Conservation (phyloP, 805 yeast species). For the Diddensiella santjacobensis region DNA sequence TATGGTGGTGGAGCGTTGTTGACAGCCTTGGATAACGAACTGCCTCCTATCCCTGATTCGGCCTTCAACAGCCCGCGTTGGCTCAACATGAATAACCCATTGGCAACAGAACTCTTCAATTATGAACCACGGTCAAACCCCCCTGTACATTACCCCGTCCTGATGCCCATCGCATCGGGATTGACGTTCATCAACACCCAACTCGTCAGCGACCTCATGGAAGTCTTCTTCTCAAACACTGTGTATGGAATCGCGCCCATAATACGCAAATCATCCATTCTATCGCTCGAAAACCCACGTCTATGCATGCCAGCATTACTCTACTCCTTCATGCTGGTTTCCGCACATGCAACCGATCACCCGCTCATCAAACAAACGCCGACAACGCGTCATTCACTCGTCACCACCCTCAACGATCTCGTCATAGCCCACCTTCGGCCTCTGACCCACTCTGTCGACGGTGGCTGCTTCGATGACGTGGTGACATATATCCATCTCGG, state of each 20-base stretch:
- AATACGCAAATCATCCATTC: slow-evolving; percentile 26
- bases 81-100: slow-evolving; percentile 14
- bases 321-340: slow-evolving; percentile 28
- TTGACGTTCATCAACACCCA: slow-evolving; percentile 22
- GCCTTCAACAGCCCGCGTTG: slow-evolving; percentile 13
- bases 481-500: slow-evolving; percentile 31
- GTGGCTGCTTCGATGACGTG: slow-evolving; percentile 28
- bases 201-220: slow-evolving; percentile 27
- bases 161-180: slow-evolving; percentile 15
- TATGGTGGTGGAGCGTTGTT: neutral
- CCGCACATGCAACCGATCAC: slow-evolving; percentile 31
- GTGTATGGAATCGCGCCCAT: slow-evolving; percentile 29
- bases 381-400: slow-evolving; percentile 25
- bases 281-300: slow-evolving; percentile 22
- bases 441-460: slow-evolving; percentile 19
- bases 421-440: slow-evolving; percentile 24
- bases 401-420: slow-evolving; percentile 22
- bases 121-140: neutral
- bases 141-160: slow-evolving; percentile 19
- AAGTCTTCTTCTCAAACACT: slow-evolving; percentile 28
- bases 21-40: slow-evolving; percentile 5
- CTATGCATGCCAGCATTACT: slow-evolving; percentile 24
- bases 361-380: slow-evolving; percentile 28
- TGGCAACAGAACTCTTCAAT: slow-evolving; percentile 13
- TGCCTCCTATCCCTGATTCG: slow-evolving; percentile 4